Conservation (phyloP, 805 yeast genomes). For the Candida xiaguanensis region DNA sequence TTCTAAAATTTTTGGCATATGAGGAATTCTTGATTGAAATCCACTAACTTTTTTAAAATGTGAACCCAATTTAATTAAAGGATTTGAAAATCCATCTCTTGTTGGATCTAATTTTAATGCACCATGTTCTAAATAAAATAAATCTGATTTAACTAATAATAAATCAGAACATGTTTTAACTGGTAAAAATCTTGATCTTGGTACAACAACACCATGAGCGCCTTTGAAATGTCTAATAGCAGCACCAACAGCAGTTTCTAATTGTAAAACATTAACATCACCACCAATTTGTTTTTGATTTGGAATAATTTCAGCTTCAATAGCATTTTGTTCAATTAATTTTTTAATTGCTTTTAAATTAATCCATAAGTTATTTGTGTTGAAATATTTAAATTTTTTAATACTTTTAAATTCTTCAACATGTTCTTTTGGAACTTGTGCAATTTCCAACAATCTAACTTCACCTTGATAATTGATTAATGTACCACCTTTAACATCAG, state of each 20-base stretch:
- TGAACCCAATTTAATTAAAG: constrained; percentile 92
- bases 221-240: constrained; percentile 93
- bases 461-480: constrained; percentile 93
- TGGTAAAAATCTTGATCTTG: constrained; percentile 96
- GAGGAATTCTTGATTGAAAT: constrained; percentile 85
- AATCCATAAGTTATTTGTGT: constrained; percentile 98
- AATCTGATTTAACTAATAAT: constrained; percentile 90
- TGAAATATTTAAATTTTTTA: constrained; percentile 96
- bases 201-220: constrained; percentile 97
- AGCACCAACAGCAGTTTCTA: constrained; percentile 99
- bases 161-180: constrained; percentile 97
- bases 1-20: constrained; percentile 94
- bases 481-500: constrained; percentile 99
- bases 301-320: constrained; percentile 93
- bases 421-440: constrained; percentile 98
- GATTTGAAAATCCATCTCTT: constrained; percentile 88
- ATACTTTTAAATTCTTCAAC: constrained; percentile 97
- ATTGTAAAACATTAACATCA: constrained; percentile 84
- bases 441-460: constrained; percentile 91
- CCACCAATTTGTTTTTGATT: constrained; percentile 75
- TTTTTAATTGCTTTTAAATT: constrained; percentile 92
- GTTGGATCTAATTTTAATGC: constrained; percentile 77
- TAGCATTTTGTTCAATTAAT: constrained; percentile 76
- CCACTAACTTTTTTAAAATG: constrained; percentile 94
- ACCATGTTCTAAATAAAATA: constrained; percentile 89